Evolutionary conservation across 2,329 filamentous ascomycete species (phyloP), one percentile per base, ranked within the genome.

Genomic region (Epichloe hybrida): DNA sequence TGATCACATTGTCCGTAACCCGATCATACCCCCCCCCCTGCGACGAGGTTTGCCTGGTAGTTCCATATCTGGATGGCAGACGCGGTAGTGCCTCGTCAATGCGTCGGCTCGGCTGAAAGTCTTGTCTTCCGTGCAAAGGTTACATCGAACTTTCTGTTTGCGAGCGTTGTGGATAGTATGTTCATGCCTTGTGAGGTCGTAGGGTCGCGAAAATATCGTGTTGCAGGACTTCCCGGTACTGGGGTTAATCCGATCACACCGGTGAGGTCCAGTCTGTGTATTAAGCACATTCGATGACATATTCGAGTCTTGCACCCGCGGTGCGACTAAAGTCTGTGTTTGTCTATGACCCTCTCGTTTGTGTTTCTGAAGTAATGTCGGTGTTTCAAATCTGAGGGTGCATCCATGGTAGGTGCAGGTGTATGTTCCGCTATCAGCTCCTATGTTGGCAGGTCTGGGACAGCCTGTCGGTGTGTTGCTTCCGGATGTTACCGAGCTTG

Each of bases 381-480:
- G 88, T 1, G 88, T 88, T 58, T 95, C 88, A 62, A 98, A 98
- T 49, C 93, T 85, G 57, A 85, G 74, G 0, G 83, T 83, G 64
- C 93, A 97, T 11, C 89, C 88, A 61, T 95, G 89, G 61, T 95
- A 95, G 1, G 90, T 96, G 68, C 93, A 98, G 1, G 90, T 95
- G 69, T 96, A 98, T 0, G 90, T 95, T 12, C 91, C 91, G 20
- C 83, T 79, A 57, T 95, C 87, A 0, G 88, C 86, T 15, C 74
- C 73, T 2, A 83, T 81, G 40, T 81, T 75, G 2, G 71, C 65
- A 0, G 88, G 88, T 38, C 76, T 72, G 61, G 73, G 58, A 48
- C 71, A 55, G 37, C 62, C 61, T 5, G 53, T 58, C 8, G 69
- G 64, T 9, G 63, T 68, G 31, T 56, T 59, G n/a, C 59, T 53